These are phyloP conservation scores for Voacanga thouarsii DNA, from an alignment of 257 asterid genomes.

Conservation along the genomic window DNA sequence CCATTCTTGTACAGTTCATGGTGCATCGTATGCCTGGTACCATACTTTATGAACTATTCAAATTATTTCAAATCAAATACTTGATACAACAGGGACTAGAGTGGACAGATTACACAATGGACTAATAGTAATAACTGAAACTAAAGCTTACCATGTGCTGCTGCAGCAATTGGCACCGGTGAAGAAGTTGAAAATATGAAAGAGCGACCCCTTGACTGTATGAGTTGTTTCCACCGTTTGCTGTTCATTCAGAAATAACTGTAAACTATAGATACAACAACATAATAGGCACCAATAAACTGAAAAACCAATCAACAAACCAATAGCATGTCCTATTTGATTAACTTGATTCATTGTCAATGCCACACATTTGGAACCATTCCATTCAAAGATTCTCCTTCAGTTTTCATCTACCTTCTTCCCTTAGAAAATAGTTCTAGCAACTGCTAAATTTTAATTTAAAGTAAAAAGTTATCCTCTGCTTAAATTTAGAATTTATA, in stretches of 20 bases:
- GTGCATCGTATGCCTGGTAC: neutral
- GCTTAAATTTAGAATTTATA: no score
- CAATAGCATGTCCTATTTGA: neutral
- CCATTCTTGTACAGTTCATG: neutral
- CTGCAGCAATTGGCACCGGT: constrained; percentile 92
- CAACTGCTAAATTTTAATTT: neutral
- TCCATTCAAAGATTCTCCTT: neutral
- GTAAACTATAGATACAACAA: neutral
- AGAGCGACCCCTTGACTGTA: constrained; percentile 95
- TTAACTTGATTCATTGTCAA: neutral
- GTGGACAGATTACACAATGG: neutral
- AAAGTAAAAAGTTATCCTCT: neutral
- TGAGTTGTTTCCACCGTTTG: constrained; percentile 89
- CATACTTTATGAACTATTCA: neutral
- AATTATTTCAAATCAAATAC: neutral
- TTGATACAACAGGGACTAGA: neutral
- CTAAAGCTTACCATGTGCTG: constrained; percentile 67
- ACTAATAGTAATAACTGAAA: neutral
- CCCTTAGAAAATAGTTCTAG: neutral
- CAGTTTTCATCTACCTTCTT: neutral
- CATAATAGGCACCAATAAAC: neutral
- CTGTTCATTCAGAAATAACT: constrained; percentile 43
- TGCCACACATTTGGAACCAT: neutral
- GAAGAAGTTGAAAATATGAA: constrained; percentile 95
- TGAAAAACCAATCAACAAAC: neutral